Conservation (phyloP, 2,329 filamentous ascomycete genomes). For the Phyllosticta paracitricarpa region DNA sequence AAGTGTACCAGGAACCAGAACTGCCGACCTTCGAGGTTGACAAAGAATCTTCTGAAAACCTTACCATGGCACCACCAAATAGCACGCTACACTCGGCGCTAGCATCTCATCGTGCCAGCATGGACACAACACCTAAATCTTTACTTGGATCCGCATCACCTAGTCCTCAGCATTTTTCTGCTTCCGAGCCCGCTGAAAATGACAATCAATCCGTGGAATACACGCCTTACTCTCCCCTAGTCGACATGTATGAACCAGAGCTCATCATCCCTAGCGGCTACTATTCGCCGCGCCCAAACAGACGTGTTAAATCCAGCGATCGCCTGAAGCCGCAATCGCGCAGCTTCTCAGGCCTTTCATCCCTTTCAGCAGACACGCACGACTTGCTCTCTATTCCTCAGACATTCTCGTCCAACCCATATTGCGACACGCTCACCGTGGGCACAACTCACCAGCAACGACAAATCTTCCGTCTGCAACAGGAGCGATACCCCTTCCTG, state of each 20-base stretch:
- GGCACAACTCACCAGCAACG: background rate
- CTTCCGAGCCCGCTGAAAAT: background rate
- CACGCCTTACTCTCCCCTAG: background rate
- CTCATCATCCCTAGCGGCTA: background rate
- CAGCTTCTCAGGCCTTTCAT: background rate
- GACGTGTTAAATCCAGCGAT: background rate
- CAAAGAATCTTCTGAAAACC: constrained; percentile 4
- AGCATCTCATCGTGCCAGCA: constrained; percentile 17
- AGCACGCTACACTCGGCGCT: constrained; percentile 16
- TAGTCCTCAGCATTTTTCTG: background rate
- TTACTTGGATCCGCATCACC: background rate
- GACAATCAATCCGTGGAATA: background rate
- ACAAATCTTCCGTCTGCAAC: background rate
- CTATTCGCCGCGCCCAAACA: constrained; percentile 5
- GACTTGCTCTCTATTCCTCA: background rate
- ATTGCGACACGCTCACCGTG: background rate
- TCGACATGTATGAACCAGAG: background rate
- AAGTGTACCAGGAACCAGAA: constrained; percentile 13
- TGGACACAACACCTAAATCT: background rate
- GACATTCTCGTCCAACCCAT: background rate
- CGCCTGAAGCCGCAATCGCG: background rate
- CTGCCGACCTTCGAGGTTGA: constrained; percentile 2
- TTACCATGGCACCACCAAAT: constrained; percentile 20
- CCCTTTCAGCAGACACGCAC: background rate
- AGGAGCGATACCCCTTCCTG: background rate